Base-by-base conservation (phyloP, 148 eudicot genomes). In the Rhododendron williamsianum region DNA sequence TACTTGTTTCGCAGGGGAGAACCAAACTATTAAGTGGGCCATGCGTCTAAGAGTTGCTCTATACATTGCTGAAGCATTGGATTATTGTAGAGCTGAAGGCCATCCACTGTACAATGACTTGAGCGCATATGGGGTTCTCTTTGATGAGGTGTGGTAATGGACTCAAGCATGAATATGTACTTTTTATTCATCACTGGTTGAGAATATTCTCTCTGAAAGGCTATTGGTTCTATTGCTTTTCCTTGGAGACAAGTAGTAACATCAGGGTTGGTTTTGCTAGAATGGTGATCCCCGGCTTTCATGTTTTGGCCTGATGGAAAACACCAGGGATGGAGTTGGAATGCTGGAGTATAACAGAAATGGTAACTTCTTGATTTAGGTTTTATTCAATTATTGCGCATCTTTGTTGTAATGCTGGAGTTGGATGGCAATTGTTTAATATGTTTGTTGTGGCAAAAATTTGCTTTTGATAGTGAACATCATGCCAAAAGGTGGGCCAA, bases 201-300 rank as follows among this genome's bases (percentile, higher is more conserved):
- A 46, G 49, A 46, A 23, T 80, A 69, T 67, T 23, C 23, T 41
- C 45, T 41, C 45, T 41, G 6, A 41, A 41, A 41, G 45, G 45
- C 45, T 49, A 36, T 60, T 58, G 69, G 58, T 27, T n/a, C 35
- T 82, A 74, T 54, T 4, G 6, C 60, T 54, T 54, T 54, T 54
- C 60, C 60, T 54, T 54, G 60, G 60, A 54, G 60, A 46, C 49
- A 46, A 6, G 9, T 82, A 18, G 27, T 79, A 19, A 41, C 2
- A 81, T 69, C 73, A 46, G 60, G 48, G 8, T 76, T 54, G 25
- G 25, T 81, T 88, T 86, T 92, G 81, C 83, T 91, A 95, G 98
- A 93, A 90, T 87, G 98, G 98, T 21, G 98, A 94, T 91, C 98
- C 98, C 60, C 92, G 98, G 84, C 95, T 95, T 87, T 95, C 98